Conservation (phyloP, 495 filamentous ascomycete genomes). For the Thermothielavioides terrestris region DNA sequence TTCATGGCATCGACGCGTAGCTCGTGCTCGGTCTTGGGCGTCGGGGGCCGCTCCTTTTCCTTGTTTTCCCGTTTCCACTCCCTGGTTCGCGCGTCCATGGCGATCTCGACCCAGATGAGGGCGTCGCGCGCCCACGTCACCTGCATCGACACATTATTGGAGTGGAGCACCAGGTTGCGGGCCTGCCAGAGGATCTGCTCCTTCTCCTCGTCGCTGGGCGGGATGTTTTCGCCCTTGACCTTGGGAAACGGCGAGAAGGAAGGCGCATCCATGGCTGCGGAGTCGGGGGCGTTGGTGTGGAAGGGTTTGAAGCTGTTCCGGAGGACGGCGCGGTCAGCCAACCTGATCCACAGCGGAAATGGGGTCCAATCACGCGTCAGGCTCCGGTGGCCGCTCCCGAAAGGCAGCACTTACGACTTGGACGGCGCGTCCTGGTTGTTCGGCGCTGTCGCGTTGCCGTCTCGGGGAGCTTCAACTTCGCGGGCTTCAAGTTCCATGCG, state of each 20-base stretch:
- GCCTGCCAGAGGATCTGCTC: slow-evolving; percentile 79
- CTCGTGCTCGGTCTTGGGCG: slow-evolving; percentile 81
- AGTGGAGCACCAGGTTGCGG: slow-evolving; percentile 74
- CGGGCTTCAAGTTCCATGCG: slow-evolving; percentile 75
- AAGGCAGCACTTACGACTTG: slow-evolving; percentile 19
- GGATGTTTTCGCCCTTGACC: slow-evolving; percentile 78
- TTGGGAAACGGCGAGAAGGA: slow-evolving; percentile 90
- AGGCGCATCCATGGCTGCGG: slow-evolving; percentile 48
- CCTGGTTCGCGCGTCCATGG: slow-evolving; percentile 57
- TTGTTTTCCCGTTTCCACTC: slow-evolving; percentile 50
- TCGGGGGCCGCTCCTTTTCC: slow-evolving; percentile 57
- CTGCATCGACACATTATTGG: slow-evolving; percentile 94
- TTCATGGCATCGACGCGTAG: slow-evolving; percentile 82
- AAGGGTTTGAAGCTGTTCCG: slow-evolving; percentile 41
- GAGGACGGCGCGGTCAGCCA: slow-evolving; percentile 17
- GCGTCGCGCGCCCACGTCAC: slow-evolving; percentile 93
- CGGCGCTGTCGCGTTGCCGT: slow-evolving; percentile 25
- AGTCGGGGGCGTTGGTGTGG: slow-evolving; percentile 20
- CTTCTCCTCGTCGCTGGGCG: slow-evolving; percentile 88
- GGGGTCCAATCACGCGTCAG: slow-evolving; percentile 8
- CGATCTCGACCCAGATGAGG: slow-evolving; percentile 78
- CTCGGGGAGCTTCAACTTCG: slow-evolving; percentile 34
- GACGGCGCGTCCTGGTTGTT: slow-evolving; percentile 14
- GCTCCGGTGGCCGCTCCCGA: not conserved
- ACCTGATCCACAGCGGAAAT: slow-evolving; percentile 10